Base-by-base conservation (phyloP, 306 rosid genomes). In the Prunus dulcis region DNA sequence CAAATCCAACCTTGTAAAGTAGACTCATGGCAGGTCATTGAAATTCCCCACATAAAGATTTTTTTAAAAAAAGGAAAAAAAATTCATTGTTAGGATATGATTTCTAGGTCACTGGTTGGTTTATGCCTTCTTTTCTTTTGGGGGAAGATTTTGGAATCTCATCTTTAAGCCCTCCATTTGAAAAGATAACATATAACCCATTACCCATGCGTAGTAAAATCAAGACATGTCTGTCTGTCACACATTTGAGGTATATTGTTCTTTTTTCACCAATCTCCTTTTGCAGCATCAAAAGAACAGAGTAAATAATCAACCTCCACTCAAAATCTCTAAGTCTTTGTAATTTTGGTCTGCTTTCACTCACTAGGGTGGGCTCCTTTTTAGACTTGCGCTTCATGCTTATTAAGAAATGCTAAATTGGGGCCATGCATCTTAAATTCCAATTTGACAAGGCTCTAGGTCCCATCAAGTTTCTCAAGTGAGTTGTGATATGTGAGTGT, bases 101-200 rank as follows among this genome's bases (percentile, higher is more conserved):
- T 85, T 84, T 85, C 77, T 84, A 79, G 86, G 83, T 72, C 81
- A 81, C 80, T 85, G 91, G 77, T 83, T 77, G 66, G 55, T 74
- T 13, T 61, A 67, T 80, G 76, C 71, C 68, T 58, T 69, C 84
- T 82, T 77, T 86, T 75, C 67, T 83, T 82, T 84, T 1, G 75
- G 82, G 75, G 8, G 41, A 8, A 76, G 69, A 72, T 86, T 77
- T 60, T 83, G 85, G 91, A 87, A 87, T 85, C 85, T 72, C 86
- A 79, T 76, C 89, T 77, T 88, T 85, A 75, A 91, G 89, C 90
- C 81, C 89, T 76, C 80, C 79, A 80, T 84, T 80, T 68, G 55
- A 78, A 67, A 81, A 82, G 55, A 77, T 76, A 63, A 53, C 50
- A 67, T 74, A 76, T 60, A 76, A 72, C 68, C 80, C 86, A 85